Evolutionary conservation across 371 early-diverging fungal species (phyloP).

Genomic region (Mortierella sp.): DNA sequence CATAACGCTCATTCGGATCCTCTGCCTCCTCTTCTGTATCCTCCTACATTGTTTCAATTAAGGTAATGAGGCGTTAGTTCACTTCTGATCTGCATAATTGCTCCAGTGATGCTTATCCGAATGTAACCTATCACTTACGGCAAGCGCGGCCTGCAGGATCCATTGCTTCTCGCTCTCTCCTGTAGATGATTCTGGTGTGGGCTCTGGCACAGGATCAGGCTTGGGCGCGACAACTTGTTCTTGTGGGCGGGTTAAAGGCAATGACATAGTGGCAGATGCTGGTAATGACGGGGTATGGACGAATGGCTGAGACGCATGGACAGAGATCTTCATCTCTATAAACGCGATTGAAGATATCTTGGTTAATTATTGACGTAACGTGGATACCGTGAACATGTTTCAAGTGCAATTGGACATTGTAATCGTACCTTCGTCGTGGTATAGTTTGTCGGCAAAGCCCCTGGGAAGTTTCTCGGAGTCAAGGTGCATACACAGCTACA

Average conservation of each 20-base stretch:
- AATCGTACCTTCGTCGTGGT: constrained; percentile 65
- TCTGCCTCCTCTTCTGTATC: constrained; percentile 47
- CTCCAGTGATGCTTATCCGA: too few species aligned
- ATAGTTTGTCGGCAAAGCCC: constrained; percentile 71
- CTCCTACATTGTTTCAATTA: constrained; percentile 46
- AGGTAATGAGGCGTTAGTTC: constrained; percentile 33
- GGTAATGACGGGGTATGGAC: constrained; percentile 36
- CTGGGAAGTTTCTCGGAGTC: constrained; percentile 71
- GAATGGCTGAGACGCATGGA: constrained; percentile 23
- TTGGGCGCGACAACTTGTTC: neutral
- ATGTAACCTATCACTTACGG: constrained; percentile 18
- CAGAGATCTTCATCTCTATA: constrained; percentile 43
- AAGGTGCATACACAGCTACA: constrained; percentile 66
- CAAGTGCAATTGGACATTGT: neutral
- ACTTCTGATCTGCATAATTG: neutral
- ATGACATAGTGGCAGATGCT: constrained; percentile 20
- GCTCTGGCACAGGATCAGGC: neutral
- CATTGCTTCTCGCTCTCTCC: constrained; percentile 56
- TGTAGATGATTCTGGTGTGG: constrained; percentile 29
- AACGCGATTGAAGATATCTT: neutral
- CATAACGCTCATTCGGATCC: constrained; percentile 56
- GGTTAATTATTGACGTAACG: neutral
- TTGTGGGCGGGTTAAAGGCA: constrained; percentile 11
- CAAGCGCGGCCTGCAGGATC: constrained; percentile 51
- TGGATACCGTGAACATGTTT: too few species aligned